Evolutionary conservation across 192 early-diverging fungal species (phyloP), one percentile per base, ranked within the genome.

Genomic region (Gryganskiella cystojenkinii): DNA sequence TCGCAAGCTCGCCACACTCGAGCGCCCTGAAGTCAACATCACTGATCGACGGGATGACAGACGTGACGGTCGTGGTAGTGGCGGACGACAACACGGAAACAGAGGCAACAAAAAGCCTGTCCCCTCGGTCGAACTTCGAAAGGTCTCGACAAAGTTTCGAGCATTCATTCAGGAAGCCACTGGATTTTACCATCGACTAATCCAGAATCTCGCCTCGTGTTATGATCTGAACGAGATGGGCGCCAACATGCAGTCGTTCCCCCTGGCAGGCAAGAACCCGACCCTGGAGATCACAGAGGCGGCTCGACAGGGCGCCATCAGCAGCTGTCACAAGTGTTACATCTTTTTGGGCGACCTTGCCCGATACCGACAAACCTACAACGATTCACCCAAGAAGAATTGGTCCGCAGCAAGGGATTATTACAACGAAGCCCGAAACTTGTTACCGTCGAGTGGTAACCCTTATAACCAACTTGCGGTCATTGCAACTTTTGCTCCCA

Each of bases 381-480:
- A 75, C 49, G 90, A 90, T 8, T 70, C 76, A 40, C 79, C 80
- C 28, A 74, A 72, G 42, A 88, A 91, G 53, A 88, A 89, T 46
- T 91, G 85, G 84, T 66, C 79, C 0, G 67, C 80, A 1, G 88
- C 90, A 4, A 40, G 76, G 20, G 86, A 86, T 52, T 93, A 90
- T 64, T 93, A 93, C 75, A 79, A 76, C 46, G 69, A 91, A 49
- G 90, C 92, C 3, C 61, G 87, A 52, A 81, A 76, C 9, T 67
- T 93, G 17, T 65, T 89, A 14, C 91, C 92, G 9, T 72, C 79
- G 2, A 87, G 81, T 56, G 82, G 82, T 61, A 75, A 75, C 42
- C 91, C 92, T 0, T 92, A 90, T 67, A 93, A 92, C 67, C 92
- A 93, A 79, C 76, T 93, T n/a, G 92, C 90, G 1, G 91, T 93